Evolutionary conservation across 768 basidiomycete species (phyloP), one percentile per base, ranked within the genome.

Genomic region (Galerina marginata): DNA sequence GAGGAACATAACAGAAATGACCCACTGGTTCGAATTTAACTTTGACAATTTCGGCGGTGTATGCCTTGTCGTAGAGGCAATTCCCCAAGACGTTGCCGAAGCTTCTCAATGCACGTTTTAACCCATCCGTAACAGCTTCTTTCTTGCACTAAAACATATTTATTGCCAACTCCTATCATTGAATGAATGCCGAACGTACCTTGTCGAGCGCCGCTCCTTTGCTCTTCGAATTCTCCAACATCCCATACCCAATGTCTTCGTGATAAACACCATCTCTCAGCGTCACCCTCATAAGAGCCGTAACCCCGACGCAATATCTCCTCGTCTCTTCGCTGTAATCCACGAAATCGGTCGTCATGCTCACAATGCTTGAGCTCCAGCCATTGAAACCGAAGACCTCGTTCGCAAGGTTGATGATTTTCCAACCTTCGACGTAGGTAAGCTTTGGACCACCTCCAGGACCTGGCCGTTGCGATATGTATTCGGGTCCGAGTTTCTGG

Each of bases 371-470:
- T 1, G 93, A 91, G 61, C 90, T 92, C 96, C 95, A 96, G 25
- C 96, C 97, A 63, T 99, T 94, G 80, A 95, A 98, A 1, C 96
- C 96, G 75, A 99, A 99, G 44, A 99, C 92, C 64, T 99, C 96
- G 72, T 99, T 99, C 2, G 96, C 97, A 23, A 99, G 83, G 69
- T 96, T 96, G 74, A 99, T 97, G 39, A 95, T 89, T 77, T 94
- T 96, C 96, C 96, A 99, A 0, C 96, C 97, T 71, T 99, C 96
- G 1, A 91, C 90, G 70, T 99, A 98, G 14, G 91, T 95, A 47
- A 99, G 78, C 73, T 96, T 97, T 14, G 85, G 84, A 3, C 92
- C 93, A 43, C 90, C 91, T 15, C 89, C 91, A 2, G 93, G 94
- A 4, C 96, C 96, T 6, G 92, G 90, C 14, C 97, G 82, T 64